Conservation (phyloP, 495 filamentous ascomycete species). For the Opeltia flavorubescens region DNA sequence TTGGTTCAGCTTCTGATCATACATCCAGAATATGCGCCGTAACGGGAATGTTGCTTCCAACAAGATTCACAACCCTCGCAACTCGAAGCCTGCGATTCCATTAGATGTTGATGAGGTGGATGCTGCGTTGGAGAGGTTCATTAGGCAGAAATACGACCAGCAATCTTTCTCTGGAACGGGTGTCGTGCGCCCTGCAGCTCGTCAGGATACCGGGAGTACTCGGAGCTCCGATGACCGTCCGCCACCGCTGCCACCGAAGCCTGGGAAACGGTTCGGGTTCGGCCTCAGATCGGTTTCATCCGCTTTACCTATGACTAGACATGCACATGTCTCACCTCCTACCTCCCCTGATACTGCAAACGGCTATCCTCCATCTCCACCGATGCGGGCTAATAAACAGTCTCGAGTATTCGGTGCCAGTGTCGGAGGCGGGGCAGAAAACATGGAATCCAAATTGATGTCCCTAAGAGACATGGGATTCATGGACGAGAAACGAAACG, state of each 20-base stretch:
- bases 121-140: conserved; percentile 82
- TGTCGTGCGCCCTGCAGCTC: conserved; percentile 14
- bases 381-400: conserved; percentile 37
- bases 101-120: conserved; percentile 86
- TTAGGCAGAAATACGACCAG: conserved; percentile 82
- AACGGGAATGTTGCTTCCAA: conserved; percentile 79
- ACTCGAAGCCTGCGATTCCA: conserved; percentile 66
- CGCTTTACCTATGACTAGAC: conserved; percentile 37
- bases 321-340: conserved; percentile 22
- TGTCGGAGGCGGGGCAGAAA: conserved; percentile 42
- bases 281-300: conserved; percentile 57
- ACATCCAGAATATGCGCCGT: conserved; percentile 69
- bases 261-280: conserved; percentile 61
- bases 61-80: conserved; percentile 72
- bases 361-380: conserved; percentile 14
- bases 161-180: conserved; percentile 38
- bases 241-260: conserved; percentile 76
- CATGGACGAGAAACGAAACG: conserved; percentile 64
- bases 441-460: conserved; percentile 54
- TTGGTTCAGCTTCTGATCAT: conserved; percentile 12
- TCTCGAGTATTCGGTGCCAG: conserved; percentile 55
- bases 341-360: conserved; percentile 14
- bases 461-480: conserved; percentile 88
- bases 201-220: conserved; percentile 37
- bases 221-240: conserved; percentile 37